Percentiles rank a stretch among this genome's conserved stretches.
These are phyloP conservation scores for Camellia oleifera DNA, from an alignment of 179 eudicot species.

Conservation along the genomic window DNA sequence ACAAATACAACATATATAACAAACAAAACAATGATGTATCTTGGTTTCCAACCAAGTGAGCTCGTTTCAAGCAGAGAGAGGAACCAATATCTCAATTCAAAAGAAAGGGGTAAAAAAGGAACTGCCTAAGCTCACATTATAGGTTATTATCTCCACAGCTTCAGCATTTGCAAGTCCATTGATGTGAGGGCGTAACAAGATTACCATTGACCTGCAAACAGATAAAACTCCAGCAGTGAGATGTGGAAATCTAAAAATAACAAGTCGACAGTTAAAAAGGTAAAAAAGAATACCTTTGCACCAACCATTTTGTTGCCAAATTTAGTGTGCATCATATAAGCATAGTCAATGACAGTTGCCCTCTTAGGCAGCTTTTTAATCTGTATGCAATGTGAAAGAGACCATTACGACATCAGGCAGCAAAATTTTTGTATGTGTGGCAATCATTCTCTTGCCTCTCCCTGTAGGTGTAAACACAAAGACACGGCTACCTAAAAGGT, in stretches of 20 bases:
- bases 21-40: too few species aligned
- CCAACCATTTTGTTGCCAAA: neutral
- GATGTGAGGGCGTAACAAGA: conserved; percentile 73
- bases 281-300: conserved; percentile 60
- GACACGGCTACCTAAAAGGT: conserved; percentile 64
- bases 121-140: too few species aligned
- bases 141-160: too few species aligned
- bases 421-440: conserved; percentile 1
- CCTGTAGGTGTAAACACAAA: conserved; percentile 89
- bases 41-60: neutral
- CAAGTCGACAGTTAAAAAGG: neutral
- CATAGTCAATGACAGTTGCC: too few species aligned
- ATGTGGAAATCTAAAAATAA: conserved; percentile 4
- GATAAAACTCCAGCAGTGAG: conserved; percentile 11
- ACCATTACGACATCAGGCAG: conserved; percentile 1
- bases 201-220: conserved; percentile 85
- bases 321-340: too few species aligned
- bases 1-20: too few species aligned
- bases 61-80: neutral
- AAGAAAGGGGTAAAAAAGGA: neutral
- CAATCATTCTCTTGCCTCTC: conserved; percentile 56
- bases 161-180: conserved; percentile 37
- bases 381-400: too few species aligned
- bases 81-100: neutral
- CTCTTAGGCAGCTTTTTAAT: too few species aligned